These are phyloP conservation scores for Gastrolobium bilobum DNA, from an alignment of 306 rosid species.

Conservation along the genomic window DNA sequence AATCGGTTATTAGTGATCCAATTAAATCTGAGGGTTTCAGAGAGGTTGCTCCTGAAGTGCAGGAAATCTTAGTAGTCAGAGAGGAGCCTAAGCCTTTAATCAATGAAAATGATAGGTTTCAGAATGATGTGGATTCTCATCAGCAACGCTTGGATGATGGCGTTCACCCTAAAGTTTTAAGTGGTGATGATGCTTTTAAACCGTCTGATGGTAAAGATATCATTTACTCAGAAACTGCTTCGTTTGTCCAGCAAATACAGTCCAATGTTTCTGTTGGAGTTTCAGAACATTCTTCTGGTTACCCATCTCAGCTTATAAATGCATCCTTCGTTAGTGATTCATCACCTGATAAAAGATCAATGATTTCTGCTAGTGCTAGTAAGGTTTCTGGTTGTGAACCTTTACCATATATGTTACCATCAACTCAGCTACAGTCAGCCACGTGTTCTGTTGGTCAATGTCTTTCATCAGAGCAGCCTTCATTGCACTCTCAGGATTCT, in stretches of 20 bases:
- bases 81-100: slow-evolving; percentile 47
- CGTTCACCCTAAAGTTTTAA: slow-evolving; percentile 50
- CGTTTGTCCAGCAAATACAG: slow-evolving; percentile 52
- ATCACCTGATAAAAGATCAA: slow-evolving; percentile 56
- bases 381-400: slow-evolving; percentile 58
- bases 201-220: slow-evolving; percentile 49
- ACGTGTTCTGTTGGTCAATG: slow-evolving; percentile 54
- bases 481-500: slow-evolving; percentile 51
- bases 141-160: slow-evolving; percentile 53
- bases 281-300: slow-evolving; percentile 54
- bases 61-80: slow-evolving; percentile 47
- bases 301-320: slow-evolving; percentile 53
- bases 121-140: slow-evolving; percentile 48
- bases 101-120: slow-evolving; percentile 50
- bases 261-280: slow-evolving; percentile 51
- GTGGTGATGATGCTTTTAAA: slow-evolving; percentile 50
- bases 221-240: slow-evolving; percentile 45
- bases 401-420: slow-evolving; percentile 43
- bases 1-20: slow-evolving; percentile 45
- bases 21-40: slow-evolving; percentile 52
- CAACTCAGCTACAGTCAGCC: slow-evolving; percentile 54
- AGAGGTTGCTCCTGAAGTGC: slow-evolving; percentile 52
- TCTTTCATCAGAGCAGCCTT: slow-evolving; percentile 54
- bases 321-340: slow-evolving; percentile 48
- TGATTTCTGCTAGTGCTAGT: slow-evolving; percentile 48